phyloP scores from a whole-genome alignment of 2,329 filamentous ascomycete species.

The Fusarium haematococcum region DNA sequence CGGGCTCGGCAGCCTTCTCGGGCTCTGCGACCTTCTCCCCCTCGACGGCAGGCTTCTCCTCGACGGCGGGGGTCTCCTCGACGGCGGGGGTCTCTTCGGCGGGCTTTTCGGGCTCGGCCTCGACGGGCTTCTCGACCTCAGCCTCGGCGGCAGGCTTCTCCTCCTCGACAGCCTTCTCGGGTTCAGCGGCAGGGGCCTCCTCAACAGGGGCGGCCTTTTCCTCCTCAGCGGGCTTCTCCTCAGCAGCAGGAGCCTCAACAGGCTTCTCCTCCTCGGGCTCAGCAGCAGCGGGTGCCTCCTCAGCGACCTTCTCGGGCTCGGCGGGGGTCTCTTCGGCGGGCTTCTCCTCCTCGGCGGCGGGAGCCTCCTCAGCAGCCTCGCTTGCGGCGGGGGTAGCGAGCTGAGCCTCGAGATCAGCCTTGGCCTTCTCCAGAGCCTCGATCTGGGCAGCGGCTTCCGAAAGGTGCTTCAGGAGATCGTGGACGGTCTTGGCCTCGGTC shows the following conservation, averaged over 20 bases:
- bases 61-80: too few relatives aligned
- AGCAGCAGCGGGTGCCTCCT: background rate
- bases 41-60: background rate
- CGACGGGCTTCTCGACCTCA: background rate
- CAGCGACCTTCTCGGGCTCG: background rate
- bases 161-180: background rate
- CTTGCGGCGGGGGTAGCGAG: conserved; percentile 10
- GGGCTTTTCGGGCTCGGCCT: background rate
- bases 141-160: background rate
- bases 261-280: background rate
- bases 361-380: background rate
- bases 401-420: conserved; percentile 15
- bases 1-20: background rate
- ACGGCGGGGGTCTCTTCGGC: background rate
- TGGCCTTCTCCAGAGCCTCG: conserved; percentile 18
- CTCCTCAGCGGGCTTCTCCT: background rate
- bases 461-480: conserved; percentile 26
- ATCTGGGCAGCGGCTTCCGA: conserved; percentile 20
- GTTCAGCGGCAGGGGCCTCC: background rate
- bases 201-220: background rate
- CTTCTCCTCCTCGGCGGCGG: background rate
- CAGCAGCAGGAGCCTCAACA: background rate
- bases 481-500: conserved; percentile 23
- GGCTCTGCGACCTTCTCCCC: background rate
- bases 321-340: background rate